These are phyloP conservation scores for Alternaria triticimaculans DNA, from an alignment of 2,329 filamentous ascomycete species.

Conservation along the genomic window DNA sequence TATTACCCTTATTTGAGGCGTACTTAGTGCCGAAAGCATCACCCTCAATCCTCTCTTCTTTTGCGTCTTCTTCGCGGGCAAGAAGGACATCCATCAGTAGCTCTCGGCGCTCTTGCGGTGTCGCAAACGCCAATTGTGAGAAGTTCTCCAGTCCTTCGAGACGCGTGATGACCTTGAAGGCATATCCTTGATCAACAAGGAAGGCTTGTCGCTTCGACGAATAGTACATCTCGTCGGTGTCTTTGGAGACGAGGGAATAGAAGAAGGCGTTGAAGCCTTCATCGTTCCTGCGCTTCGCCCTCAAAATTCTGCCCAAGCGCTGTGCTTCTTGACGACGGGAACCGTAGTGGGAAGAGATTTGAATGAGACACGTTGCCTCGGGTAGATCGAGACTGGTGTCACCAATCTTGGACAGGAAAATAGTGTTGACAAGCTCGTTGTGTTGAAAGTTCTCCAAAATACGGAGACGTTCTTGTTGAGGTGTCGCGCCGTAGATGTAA, in stretches of 20 bases:
- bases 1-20: slow-evolving; percentile 54
- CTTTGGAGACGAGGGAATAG: slow-evolving; percentile 95
- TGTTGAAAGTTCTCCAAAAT: slow-evolving; percentile 96
- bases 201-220: slow-evolving; percentile 97
- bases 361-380: slow-evolving; percentile 94
- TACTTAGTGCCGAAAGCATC: slow-evolving; percentile 66
- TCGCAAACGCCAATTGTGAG: slow-evolving; percentile 78
- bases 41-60: slow-evolving; percentile 73
- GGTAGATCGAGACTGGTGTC: slow-evolving; percentile 97
- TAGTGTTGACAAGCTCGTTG: slow-evolving; percentile 85
- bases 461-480: slow-evolving; percentile 81
- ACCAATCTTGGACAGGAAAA: slow-evolving; percentile 96
- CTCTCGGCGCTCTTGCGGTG: slow-evolving; percentile 80
- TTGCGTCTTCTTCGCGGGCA: slow-evolving; percentile 76
- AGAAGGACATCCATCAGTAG: slow-evolving; percentile 88
- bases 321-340: slow-evolving; percentile 97
- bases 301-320: slow-evolving; percentile 86
- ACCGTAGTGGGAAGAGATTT: slow-evolving; percentile 97
- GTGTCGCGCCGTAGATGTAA: slow-evolving; percentile 89
- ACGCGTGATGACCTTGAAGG: slow-evolving; percentile 98
- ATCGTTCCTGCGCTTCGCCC: slow-evolving; percentile 94
- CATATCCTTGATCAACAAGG: slow-evolving; percentile 96
- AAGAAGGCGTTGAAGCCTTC: slow-evolving; percentile 99
- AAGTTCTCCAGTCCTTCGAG: slow-evolving; percentile 89
- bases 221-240: slow-evolving; percentile 98